Percentiles rank a stretch among this genome's conserved stretches.
phyloP scores from a whole-genome alignment of 108 stramenopile genomes.

The Schizochytrium sp. region DNA sequence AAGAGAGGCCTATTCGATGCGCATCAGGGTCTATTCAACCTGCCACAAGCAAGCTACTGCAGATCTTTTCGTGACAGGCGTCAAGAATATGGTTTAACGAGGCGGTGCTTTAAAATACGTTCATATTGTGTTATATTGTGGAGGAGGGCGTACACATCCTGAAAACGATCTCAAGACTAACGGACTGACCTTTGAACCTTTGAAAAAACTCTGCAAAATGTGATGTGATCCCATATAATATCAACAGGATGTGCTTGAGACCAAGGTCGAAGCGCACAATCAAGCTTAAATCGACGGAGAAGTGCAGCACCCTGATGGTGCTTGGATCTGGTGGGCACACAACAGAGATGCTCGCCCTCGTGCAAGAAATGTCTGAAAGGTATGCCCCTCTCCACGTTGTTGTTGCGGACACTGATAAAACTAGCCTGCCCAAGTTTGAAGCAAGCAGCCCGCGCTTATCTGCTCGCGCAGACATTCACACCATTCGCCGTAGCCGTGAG shows the following conservation, averaged over 20 bases:
- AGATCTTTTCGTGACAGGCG: too few relatives aligned
- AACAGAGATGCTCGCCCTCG: slow-evolving; percentile 72
- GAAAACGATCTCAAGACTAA: too few relatives aligned
- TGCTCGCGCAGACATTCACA: not conserved
- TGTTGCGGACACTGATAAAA: slow-evolving; percentile 68
- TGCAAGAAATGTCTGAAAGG: slow-evolving; percentile 1
- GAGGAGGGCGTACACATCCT: too few relatives aligned
- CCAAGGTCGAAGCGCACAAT: not conserved
- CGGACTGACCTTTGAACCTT: too few relatives aligned
- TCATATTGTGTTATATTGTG: too few relatives aligned
- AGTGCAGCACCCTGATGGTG: slow-evolving; percentile 26
- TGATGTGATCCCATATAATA: too few relatives aligned
- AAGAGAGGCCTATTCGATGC: too few relatives aligned
- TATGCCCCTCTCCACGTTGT: slow-evolving; percentile 70
- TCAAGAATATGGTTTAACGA: too few relatives aligned
- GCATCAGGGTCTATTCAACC: too few relatives aligned
- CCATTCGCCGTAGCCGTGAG: slow-evolving; percentile 71
- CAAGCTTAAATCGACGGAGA: slow-evolving; percentile 21
- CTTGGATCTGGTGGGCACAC: slow-evolving; percentile 70
- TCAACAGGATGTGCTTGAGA: not conserved
- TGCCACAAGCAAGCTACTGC: too few relatives aligned
- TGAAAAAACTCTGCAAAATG: too few relatives aligned
- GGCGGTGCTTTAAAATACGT: too few relatives aligned
- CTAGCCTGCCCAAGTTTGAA: slow-evolving; percentile 62
- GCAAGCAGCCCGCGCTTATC: not conserved